phyloP scores from a whole-genome alignment of 1,284 basidiomycete genomes.

The Trametes versicolor region DNA sequence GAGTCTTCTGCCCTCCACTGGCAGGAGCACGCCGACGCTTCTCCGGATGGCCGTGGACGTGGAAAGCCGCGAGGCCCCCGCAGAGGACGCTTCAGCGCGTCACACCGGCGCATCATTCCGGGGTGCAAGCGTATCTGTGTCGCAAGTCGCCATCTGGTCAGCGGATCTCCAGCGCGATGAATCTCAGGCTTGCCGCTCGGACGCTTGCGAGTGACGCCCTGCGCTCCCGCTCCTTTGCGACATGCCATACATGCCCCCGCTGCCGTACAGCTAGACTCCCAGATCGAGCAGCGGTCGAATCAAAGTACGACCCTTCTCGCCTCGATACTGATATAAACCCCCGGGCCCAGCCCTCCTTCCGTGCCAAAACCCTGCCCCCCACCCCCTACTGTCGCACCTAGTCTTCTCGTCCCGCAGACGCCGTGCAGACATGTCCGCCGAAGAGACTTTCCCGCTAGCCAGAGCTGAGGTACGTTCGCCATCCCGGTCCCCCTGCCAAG shows the following conservation, averaged over 20 bases:
- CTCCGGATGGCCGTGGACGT: background rate
- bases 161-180: conserved; percentile 13
- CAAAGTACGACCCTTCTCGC: background rate
- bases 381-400: background rate
- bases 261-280: conserved; percentile 5
- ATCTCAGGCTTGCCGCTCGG: conserved; percentile 3
- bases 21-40: background rate
- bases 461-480: conserved; percentile 22
- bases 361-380: conserved; percentile 15
- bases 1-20: background rate
- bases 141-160: conserved; percentile 13
- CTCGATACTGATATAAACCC: conserved; percentile 11
- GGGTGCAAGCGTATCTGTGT: conserved; percentile 2
- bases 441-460: conserved; percentile 22
- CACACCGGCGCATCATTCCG: conserved; percentile 6
- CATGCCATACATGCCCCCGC: conserved; percentile 11
- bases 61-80: background rate
- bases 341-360: background rate
- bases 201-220: background rate
- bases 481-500: background rate
- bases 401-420: conserved; percentile 4
- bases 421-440: conserved; percentile 26
- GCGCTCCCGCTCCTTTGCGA: conserved; percentile 9
- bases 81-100: background rate
- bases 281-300: background rate